Evolutionary conservation across 805 yeast genomes (phyloP).

Genomic region (Wickerhamomyces chaumierensis): DNA sequence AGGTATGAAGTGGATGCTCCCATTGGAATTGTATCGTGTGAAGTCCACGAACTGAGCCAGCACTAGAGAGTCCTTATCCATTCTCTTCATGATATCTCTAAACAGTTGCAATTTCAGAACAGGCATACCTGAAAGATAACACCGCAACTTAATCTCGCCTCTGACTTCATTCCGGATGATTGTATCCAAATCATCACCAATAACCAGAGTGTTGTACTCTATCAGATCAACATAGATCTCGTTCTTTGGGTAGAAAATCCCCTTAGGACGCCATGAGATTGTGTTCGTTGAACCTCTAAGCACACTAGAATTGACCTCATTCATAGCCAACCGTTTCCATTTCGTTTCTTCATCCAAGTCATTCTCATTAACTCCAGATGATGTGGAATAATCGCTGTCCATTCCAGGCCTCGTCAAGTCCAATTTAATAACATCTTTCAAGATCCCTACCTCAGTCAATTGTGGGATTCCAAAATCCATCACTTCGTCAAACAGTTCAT

Average conservation of each 20-base stretch:
- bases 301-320: constrained; percentile 50
- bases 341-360: neutral
- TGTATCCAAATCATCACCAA: constrained; percentile 40
- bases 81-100: constrained; percentile 36
- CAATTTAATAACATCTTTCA: constrained; percentile 67
- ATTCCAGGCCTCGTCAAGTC: constrained; percentile 19
- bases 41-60: constrained; percentile 86
- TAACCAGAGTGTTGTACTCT: constrained; percentile 60
- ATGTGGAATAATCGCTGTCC: neutral
- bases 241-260: constrained; percentile 76
- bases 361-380: constrained; percentile 22
- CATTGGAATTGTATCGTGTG: constrained; percentile 36
- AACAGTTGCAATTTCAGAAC: constrained; percentile 54
- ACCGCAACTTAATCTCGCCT: constrained; percentile 65
- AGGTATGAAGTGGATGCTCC: constrained; percentile 67
- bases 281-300: constrained; percentile 68
- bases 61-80: constrained; percentile 33
- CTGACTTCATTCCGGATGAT: constrained; percentile 56
- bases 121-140: constrained; percentile 89
- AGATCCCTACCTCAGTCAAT: constrained; percentile 65
- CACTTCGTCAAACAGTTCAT: constrained; percentile 82
- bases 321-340: constrained; percentile 1
- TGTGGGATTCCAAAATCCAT: constrained; percentile 86
- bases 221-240: constrained; percentile 83
- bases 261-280: constrained; percentile 88